Percentiles rank a stretch among this genome's conserved stretches.
phyloP scores from a whole-genome alignment of 2,329 filamentous ascomycete species.

The Fusarium newnesense region DNA sequence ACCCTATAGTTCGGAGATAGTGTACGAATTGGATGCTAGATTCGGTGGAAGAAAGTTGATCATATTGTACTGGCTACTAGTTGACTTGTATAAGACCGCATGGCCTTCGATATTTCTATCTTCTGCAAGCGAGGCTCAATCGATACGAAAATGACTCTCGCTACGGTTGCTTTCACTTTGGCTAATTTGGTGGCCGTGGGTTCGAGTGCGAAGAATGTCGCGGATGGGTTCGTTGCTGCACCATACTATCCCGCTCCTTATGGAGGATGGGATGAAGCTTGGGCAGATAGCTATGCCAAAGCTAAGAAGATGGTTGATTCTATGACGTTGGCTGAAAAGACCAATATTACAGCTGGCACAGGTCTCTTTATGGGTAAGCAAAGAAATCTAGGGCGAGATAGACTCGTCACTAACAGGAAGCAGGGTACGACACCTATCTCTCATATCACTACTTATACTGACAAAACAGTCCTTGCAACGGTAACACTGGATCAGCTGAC shows the following conservation, averaged over 20 bases:
- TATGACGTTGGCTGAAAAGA: conserved; percentile 85
- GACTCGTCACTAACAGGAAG: neutral
- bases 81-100: neutral
- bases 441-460: neutral
- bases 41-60: neutral
- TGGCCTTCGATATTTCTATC: neutral
- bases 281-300: conserved; percentile 76
- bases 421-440: conserved; percentile 10
- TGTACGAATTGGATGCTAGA: conserved; percentile 6
- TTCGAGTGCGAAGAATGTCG: neutral
- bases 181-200: neutral
- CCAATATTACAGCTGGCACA: conserved; percentile 78
- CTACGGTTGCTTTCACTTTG: neutral
- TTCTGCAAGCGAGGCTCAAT: neutral
- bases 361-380: conserved; percentile 74
- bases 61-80: neutral
- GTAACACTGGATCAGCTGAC: conserved; percentile 77
- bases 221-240: conserved; percentile 53
- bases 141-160: neutral
- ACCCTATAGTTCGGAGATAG: conserved; percentile 7
- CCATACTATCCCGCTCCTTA: conserved; percentile 77
- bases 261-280: conserved; percentile 76
- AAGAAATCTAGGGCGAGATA: neutral
- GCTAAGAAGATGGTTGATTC: conserved; percentile 74
- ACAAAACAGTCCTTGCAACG: conserved; percentile 70